Base-by-base conservation (phyloP, 2,329 filamentous ascomycete species). In the Alternaria solani region DNA sequence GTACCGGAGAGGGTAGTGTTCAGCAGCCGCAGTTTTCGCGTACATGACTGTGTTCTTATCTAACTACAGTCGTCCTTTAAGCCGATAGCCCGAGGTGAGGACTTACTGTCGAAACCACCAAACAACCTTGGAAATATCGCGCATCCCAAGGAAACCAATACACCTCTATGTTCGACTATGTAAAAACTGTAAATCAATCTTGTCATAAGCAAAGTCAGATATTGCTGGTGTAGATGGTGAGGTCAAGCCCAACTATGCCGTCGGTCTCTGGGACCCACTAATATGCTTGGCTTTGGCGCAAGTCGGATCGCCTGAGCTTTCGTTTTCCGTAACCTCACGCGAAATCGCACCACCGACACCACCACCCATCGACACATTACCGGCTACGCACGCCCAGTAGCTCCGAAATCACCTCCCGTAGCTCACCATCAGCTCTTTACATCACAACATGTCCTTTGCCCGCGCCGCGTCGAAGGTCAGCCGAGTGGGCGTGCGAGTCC, bases 401-500 rank as follows among this genome's bases (percentile, higher is more conserved):
- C 62, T 61, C 54, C 61, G 56, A 44, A 51, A 63, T 18, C 57
- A 51, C 54, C 61, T 51, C 49, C 62, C 59, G 57, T 61, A 71
- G 72, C 73, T 71, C 55, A 42, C 34, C 32, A 30, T 48, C 61
- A 62, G 63, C 63, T 68, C 70, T 74, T 73, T 73, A 69, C 70
- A 56, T 68, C 66, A 57, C 66, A 67, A 61, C 58, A 78, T 78
- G 76, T 77, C 75, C 67, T 77, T 78, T 58, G 65, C 77, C 59
- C 76, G 76, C 72, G 74, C 76, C 67, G 68, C 74, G 55, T 73
- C 75, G 58, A 74, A 71, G 71, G 72, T 74, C 68, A 69, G 68
- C 69, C 70, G 73, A 63, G 67, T 68, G 60, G 74, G 71, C 67
- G 65, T 73, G 56, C 72, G 72, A 64, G 72, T 62, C 67, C 75